phyloP scores from a whole-genome alignment of 352 stramenopile genomes.

The Pilasporangium apinafurcum region DNA sequence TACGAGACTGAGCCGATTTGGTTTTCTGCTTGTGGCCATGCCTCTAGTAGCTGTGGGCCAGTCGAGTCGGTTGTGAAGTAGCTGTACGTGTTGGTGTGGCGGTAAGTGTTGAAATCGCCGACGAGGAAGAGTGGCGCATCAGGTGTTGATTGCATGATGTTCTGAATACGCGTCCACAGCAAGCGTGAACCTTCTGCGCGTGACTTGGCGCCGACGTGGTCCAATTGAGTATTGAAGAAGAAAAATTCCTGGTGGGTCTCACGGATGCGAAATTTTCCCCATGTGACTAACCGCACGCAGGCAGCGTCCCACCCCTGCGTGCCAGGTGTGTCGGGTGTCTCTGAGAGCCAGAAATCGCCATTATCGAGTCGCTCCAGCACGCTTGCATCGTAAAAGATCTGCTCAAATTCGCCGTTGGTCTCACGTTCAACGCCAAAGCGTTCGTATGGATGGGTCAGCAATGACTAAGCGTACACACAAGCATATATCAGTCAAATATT shows the following conservation, averaged over 20 bases:
- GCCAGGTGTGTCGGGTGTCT: constrained; percentile 44
- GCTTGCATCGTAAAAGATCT: constrained; percentile 72
- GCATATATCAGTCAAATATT: constrained; percentile 1
- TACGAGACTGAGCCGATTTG: constrained; percentile 75
- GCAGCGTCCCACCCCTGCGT: constrained; percentile 60
- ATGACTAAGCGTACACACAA: constrained; percentile 4
- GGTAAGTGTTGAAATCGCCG: constrained; percentile 85
- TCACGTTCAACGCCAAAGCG: constrained; percentile 69
- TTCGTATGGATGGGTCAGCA: constrained; percentile 59
- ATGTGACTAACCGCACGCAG: constrained; percentile 67
- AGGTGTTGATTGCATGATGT: constrained; percentile 28
- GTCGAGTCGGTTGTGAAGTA: constrained; percentile 66
- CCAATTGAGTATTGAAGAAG: constrained; percentile 76
- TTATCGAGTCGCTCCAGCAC: constrained; percentile 48
- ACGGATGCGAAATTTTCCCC: constrained; percentile 57
- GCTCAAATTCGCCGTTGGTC: constrained; percentile 68
- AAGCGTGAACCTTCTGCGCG: constrained; percentile 46
- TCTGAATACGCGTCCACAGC: constrained; percentile 59
- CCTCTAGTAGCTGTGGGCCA: constrained; percentile 60
- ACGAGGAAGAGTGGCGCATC: constrained; percentile 67
- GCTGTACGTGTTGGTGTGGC: constrained; percentile 70
- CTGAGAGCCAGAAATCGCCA: constrained; percentile 76
- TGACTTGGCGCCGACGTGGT: constrained; percentile 52
- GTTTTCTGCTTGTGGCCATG: constrained; percentile 59
- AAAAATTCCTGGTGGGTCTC: constrained; percentile 62